Evolutionary conservation across 169 alveolate species (phyloP).

Genomic region (Plasmodium chabaudi): DNA sequence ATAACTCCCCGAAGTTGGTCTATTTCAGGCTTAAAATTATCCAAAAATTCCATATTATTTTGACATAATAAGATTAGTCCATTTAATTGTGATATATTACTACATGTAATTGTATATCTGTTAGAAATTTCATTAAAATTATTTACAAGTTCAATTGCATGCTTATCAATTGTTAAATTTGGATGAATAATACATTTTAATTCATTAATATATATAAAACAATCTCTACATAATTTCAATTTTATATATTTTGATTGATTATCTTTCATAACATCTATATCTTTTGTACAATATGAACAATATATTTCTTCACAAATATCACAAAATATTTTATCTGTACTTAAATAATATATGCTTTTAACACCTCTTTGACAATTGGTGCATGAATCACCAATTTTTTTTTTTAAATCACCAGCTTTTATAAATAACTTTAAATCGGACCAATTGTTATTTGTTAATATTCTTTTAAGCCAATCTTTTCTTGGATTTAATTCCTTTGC

Average conservation of each 20-base stretch:
- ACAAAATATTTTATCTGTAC: slow-evolving; percentile 43
- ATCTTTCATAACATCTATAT: slow-evolving; percentile 67
- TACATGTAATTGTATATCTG: slow-evolving; percentile 51
- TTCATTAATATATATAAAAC: slow-evolving; percentile 71
- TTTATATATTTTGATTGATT: slow-evolving; percentile 55
- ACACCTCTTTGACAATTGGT: slow-evolving; percentile 30
- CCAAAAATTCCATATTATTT: slow-evolving; percentile 63
- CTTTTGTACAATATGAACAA: slow-evolving; percentile 42
- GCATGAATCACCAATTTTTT: slow-evolving; percentile 49
- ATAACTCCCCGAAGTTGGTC: slow-evolving; percentile 22
- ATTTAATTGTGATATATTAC: slow-evolving; percentile 65
- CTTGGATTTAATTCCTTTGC: slow-evolving; percentile 73
- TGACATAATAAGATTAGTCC: slow-evolving; percentile 56
- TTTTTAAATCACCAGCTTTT: slow-evolving; percentile 44
- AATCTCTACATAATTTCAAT: slow-evolving; percentile 52
- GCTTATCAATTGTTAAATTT: slow-evolving; percentile 50
- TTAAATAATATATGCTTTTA: slow-evolving; percentile 20
- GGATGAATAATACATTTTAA: slow-evolving; percentile 65
- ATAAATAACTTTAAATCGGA: slow-evolving; percentile 51
- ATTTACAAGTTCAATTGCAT: slow-evolving; percentile 59
- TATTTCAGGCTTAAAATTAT: slow-evolving; percentile 53
- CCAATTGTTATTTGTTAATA: slow-evolving; percentile 49
- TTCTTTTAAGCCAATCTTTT: slow-evolving; percentile 68
- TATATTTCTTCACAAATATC: slow-evolving; percentile 61
- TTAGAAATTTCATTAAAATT: slow-evolving; percentile 51